Base-by-base conservation (phyloP, 805 yeast species). In the Kurtzmaniella fragi region DNA sequence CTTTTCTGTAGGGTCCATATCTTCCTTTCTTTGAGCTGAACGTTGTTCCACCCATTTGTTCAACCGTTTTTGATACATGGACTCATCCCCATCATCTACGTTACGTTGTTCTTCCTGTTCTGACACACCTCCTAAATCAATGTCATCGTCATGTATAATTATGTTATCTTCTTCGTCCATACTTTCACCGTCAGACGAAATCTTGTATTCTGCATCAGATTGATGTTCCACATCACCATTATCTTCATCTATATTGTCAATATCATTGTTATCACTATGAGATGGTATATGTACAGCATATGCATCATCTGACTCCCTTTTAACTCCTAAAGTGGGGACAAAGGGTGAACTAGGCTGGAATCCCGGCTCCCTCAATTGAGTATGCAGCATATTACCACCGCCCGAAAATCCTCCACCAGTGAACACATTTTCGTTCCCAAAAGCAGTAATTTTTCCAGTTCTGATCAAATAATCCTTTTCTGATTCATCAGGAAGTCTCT, bases 361-460 rank as follows among this genome's bases (percentile, higher is more conserved):
- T 1, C 83, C 82, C 0, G 84, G 84, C 9, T 68, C 66, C 25
- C 73, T 48, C 37, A 79, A 58, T 39, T 66, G 53, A 40, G 66
- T 70, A 49, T 77, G 82, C 13, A 67, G 62, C 34, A 17, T 23
- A 17, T 37, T 47, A 12, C 32, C 40, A 6, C 25, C 25, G 5
- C 8, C 7, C 5, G 25, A 20, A 8, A 20, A 5, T 20, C 25
- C 25, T 20, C 25, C 25, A 20, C 25, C 25, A 20, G 25, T 20
- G 8, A 20, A 20, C 2, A 78, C 81, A 31, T 71, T 69, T 15
- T 77, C 62, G 25, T 77, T 76, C 9, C 96, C 95, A 67, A 93
- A 93, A 0, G 98, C 98, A 0, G 99, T 93, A 40, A 89, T 78
- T 56, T 88, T 81, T 23, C 99, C 99, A 0, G 91, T 90, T 46